A percentile compares a stretch with the other conserved stretches of the same genome.
Evolutionary conservation across 1,139 yeast species (phyloP).

Genomic region (Hyphopichia pseudoburtonii): DNA sequence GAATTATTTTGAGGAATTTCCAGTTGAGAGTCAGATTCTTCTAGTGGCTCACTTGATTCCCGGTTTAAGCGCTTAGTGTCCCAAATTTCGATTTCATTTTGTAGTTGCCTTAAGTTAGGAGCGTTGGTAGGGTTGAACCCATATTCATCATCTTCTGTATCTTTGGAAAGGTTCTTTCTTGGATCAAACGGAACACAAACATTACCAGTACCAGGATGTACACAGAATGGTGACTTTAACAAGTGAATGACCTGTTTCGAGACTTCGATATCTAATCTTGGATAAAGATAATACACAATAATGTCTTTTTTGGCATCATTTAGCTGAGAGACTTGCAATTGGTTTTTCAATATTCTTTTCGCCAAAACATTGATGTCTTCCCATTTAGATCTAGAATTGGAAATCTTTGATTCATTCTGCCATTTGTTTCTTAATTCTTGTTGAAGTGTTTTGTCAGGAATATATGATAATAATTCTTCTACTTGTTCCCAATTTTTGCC

Average conservation of each 20-base stretch:
- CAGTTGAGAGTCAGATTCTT: conserved; percentile 22
- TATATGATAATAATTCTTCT: conserved; percentile 57
- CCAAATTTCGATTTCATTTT: conserved; percentile 52
- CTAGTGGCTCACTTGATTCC: conserved; percentile 26
- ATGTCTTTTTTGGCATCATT: conserved; percentile 83
- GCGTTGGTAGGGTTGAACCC: conserved; percentile 79
- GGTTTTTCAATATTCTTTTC: conserved; percentile 43
- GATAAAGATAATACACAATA: conserved; percentile 78
- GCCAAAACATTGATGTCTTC: conserved; percentile 70
- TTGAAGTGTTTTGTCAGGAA: conserved; percentile 60
- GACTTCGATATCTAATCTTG: conserved; percentile 90
- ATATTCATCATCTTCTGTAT: conserved; percentile 38
- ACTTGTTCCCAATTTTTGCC: conserved; percentile 44
- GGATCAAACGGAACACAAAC: conserved; percentile 94
- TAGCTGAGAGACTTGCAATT: conserved; percentile 40
- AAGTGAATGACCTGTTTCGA: conserved; percentile 88
- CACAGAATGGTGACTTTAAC: conserved; percentile 95
- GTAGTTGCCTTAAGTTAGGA: conserved; percentile 69
- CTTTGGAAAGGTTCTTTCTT: conserved; percentile 30
- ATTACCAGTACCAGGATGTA: conserved; percentile 97
- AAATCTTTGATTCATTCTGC: conserved; percentile 28
- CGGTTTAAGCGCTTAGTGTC: conserved; percentile 31
- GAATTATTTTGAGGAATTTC: conserved; percentile 21
- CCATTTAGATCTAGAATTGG: conserved; percentile 65
- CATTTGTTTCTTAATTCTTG: conserved; percentile 51